Evolutionary conservation across 495 filamentous ascomycete genomes (phyloP).

Genomic region (Tuber umbilicatum): DNA sequence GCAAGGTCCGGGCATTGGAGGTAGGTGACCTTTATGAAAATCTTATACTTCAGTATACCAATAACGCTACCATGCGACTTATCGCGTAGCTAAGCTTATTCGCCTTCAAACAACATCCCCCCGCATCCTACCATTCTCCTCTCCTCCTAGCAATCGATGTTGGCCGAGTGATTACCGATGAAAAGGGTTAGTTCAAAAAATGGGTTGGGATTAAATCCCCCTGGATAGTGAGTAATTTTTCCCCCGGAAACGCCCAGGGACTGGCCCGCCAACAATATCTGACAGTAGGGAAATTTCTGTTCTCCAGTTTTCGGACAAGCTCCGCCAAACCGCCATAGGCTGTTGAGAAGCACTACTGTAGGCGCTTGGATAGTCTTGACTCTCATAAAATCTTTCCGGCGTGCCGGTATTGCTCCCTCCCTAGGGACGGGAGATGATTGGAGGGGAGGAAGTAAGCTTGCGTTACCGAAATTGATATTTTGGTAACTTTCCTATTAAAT

Average conservation of each 20-base stretch:
- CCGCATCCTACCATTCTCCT: not conserved
- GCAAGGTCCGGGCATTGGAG: not conserved
- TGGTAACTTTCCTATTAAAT: not conserved
- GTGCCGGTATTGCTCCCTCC: not conserved
- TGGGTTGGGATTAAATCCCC: not conserved
- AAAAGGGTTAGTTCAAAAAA: not conserved
- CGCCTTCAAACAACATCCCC: not conserved
- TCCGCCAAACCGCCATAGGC: not conserved
- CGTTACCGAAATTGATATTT: not conserved
- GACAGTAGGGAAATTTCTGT: not conserved
- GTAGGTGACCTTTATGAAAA: not conserved
- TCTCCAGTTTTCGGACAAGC: not conserved
- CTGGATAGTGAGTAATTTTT: not conserved
- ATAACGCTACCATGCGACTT: not conserved
- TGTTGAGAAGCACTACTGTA: not conserved
- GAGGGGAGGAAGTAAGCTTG: not conserved
- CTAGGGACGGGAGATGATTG: not conserved
- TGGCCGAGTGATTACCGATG: not conserved
- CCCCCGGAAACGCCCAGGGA: not conserved
- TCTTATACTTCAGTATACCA: not conserved
- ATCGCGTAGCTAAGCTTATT: not conserved
- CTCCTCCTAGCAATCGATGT: not conserved
- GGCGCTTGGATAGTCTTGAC: not conserved
- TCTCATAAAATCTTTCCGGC: not conserved
- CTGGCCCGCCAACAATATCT: not conserved